A percentile compares a stretch with the other conserved stretches of the same genome.
These are phyloP conservation scores for Lactifluus rugatus DNA, from an alignment of 768 basidiomycete genomes.

Conservation along the genomic window DNA sequence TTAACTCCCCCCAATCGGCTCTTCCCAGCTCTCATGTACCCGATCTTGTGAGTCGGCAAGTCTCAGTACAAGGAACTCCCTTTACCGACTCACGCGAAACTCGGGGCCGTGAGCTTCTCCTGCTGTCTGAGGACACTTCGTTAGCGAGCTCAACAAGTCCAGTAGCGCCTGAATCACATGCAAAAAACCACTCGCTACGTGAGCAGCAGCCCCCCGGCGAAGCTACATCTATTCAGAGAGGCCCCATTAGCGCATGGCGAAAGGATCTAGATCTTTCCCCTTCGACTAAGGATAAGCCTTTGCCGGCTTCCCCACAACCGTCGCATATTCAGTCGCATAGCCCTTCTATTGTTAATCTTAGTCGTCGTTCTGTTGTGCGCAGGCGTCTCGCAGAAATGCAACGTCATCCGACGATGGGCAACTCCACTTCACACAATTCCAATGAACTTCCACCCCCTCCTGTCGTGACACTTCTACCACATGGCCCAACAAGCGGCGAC, in stretches of 20 bases:
- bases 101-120: neutral
- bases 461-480: neutral
- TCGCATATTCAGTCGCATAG: constrained; percentile 32
- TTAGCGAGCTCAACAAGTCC: neutral
- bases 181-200: too few relatives aligned
- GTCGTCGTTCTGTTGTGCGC: constrained; percentile 52
- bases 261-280: neutral
- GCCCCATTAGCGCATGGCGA: neutral
- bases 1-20: neutral
- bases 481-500: neutral
- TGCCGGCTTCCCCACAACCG: constrained; percentile 18
- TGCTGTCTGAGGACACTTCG: neutral
- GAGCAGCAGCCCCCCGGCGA: neutral
- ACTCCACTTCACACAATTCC: neutral
- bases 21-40: neutral
- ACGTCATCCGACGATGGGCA: neutral
- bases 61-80: neutral
- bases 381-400: constrained; percentile 58
- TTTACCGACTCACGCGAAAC: neutral
- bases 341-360: constrained; percentile 55
- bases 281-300: neutral
- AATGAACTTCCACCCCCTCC: neutral
- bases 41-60: neutral
- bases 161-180: neutral
- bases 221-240: neutral